phyloP scores from a whole-genome alignment of 495 filamentous ascomycete genomes.

The Daldinia grandis region DNA sequence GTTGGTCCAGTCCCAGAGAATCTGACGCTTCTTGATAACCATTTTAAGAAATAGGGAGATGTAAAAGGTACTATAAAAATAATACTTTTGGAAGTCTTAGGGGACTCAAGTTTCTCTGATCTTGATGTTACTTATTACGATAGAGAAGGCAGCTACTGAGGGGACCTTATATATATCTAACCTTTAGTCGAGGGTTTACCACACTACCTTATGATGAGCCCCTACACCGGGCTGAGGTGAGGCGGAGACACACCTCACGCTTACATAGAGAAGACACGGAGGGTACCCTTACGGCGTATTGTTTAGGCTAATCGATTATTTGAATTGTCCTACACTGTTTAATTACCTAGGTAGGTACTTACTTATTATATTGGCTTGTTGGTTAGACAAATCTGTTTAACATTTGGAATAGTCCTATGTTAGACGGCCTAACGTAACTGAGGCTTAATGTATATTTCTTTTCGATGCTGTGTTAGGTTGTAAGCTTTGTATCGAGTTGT shows the following conservation, averaged over 20 bases:
- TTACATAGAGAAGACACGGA: conserved; percentile 1
- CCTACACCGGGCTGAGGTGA: conserved; percentile 20
- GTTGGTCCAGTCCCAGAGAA: conserved; percentile 61
- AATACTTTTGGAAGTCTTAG: not conserved
- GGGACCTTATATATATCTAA: conserved; percentile 16
- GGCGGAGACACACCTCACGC: conserved; percentile 15
- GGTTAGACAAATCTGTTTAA: not conserved
- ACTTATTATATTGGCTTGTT: not conserved
- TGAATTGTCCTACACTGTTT: not conserved
- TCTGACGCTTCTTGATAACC: conserved; percentile 52
- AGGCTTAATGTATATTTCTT: not conserved
- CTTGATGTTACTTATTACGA: not conserved
- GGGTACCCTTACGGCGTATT: not conserved
- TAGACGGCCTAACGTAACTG: not conserved
- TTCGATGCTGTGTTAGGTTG: not conserved
- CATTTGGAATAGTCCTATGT: not conserved
- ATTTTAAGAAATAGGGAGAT: conserved; percentile 19
- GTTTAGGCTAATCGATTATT: not conserved
- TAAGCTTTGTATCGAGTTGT: not conserved
- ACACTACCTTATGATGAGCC: not conserved
- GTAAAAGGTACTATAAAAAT: not conserved
- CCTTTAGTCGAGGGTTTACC: not conserved
- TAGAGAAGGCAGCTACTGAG: not conserved
- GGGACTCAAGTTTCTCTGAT: not conserved
- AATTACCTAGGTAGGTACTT: too few relatives aligned